Evolutionary conservation across 2,329 filamentous ascomycete species (phyloP).

Genomic region (Beauveria asiatica): DNA sequence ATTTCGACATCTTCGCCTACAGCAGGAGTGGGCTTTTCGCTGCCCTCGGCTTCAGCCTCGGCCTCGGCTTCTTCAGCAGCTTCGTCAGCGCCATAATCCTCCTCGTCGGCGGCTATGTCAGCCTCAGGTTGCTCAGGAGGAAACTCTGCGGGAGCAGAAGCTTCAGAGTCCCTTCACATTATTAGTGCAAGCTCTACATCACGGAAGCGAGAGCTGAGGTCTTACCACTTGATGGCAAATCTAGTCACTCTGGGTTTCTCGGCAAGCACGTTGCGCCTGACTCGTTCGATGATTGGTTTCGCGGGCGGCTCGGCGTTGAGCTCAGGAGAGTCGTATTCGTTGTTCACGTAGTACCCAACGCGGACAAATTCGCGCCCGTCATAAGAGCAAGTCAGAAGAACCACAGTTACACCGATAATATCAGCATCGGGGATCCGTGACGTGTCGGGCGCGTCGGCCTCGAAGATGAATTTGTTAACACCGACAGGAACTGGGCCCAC

Average conservation of each 20-base stretch:
- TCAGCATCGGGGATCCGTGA: slow-evolving; percentile 88
- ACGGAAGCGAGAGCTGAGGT: background rate
- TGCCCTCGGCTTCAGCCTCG: slow-evolving; percentile 44
- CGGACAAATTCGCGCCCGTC: slow-evolving; percentile 95
- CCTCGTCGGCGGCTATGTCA: slow-evolving; percentile 74
- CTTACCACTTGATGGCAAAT: slow-evolving; percentile 97
- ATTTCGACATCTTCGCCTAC: slow-evolving; percentile 65
- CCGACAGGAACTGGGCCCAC: slow-evolving; percentile 96
- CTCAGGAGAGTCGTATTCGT: slow-evolving; percentile 92
- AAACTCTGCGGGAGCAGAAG: slow-evolving; percentile 89
- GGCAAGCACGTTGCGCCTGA: slow-evolving; percentile 83
- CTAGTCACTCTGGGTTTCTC: slow-evolving; percentile 97
- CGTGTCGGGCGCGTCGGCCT: slow-evolving; percentile 86
- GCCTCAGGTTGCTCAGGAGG: slow-evolving; percentile 97
- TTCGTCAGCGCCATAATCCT: slow-evolving; percentile 86
- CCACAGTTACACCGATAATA: slow-evolving; percentile 93
- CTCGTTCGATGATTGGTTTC: slow-evolving; percentile 87
- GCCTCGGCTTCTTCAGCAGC: slow-evolving; percentile 62
- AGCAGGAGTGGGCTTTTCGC: slow-evolving; percentile 36
- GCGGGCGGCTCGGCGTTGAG: slow-evolving; percentile 81
- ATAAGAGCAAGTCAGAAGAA: slow-evolving; percentile 92
- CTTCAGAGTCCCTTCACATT: slow-evolving; percentile 78
- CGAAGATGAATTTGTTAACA: slow-evolving; percentile 98
- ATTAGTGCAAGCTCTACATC: slow-evolving; percentile 3
- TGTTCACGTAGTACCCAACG: slow-evolving; percentile 99